Percentiles rank a stretch among this genome's conserved stretches.
Evolutionary conservation across 768 basidiomycete species (phyloP).

Genomic region (Floccularia luteovirens): DNA sequence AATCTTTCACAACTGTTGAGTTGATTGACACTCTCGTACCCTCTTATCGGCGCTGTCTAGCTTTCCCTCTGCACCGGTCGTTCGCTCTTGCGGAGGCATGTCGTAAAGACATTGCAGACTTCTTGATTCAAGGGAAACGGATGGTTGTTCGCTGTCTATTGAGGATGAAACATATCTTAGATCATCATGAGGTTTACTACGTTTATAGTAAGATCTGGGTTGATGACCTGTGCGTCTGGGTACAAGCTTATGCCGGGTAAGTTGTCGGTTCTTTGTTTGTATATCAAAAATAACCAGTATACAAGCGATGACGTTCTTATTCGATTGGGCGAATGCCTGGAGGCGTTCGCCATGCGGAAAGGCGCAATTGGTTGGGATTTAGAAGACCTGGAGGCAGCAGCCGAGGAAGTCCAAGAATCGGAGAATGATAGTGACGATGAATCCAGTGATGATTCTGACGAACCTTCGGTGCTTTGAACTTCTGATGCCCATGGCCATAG

Average conservation of each 20-base stretch:
- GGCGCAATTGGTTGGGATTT: constrained; percentile 61
- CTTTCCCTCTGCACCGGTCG: constrained; percentile 77
- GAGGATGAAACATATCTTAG: constrained; percentile 65
- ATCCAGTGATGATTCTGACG: constrained; percentile 2
- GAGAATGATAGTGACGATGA: constrained; percentile 72
- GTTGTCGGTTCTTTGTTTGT: constrained; percentile 12
- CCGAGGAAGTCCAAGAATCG: constrained; percentile 25
- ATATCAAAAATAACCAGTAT: constrained; percentile 3
- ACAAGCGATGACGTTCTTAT: constrained; percentile 52
- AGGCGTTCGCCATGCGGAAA: constrained; percentile 39
- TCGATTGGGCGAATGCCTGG: constrained; percentile 36
- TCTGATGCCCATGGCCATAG: too few species aligned
- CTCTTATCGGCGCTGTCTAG: constrained; percentile 68
- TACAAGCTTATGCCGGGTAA: constrained; percentile 62
- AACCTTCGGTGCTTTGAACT: too few species aligned
- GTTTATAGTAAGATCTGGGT: constrained; percentile 86
- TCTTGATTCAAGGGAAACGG: constrained; percentile 56
- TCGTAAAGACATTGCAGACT: constrained; percentile 48
- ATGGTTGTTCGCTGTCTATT: constrained; percentile 58
- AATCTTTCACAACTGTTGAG: constrained; percentile 34
- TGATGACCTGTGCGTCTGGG: constrained; percentile 82
- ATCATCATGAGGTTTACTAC: constrained; percentile 82
- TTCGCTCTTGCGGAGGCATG: constrained; percentile 69
- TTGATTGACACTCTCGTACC: constrained; percentile 43
- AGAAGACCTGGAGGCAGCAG: constrained; percentile 54